Percentiles rank a stretch among this genome's conserved stretches.
phyloP scores from a whole-genome alignment of 2,329 filamentous ascomycete species.

The Beauveria varroae region DNA sequence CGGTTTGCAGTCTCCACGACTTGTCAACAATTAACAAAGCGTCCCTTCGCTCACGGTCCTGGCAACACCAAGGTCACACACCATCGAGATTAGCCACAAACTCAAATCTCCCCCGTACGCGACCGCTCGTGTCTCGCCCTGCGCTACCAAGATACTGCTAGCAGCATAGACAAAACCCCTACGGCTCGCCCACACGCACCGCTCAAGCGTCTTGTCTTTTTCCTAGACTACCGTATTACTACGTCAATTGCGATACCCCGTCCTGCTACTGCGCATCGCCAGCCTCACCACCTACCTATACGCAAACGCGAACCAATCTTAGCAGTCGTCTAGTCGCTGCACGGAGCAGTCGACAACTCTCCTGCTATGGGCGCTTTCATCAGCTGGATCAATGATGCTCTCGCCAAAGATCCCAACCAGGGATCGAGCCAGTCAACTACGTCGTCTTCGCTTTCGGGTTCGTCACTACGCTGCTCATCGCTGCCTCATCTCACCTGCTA shows the following conservation, averaged over 20 bases:
- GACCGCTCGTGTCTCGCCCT: constrained; percentile 4
- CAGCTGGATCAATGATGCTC: constrained; percentile 29
- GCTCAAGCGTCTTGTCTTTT: background rate
- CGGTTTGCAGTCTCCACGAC: constrained; percentile 1
- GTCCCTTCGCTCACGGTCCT: background rate
- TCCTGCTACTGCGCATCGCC: background rate
- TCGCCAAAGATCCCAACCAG: constrained; percentile 17
- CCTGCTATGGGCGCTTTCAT: constrained; percentile 31
- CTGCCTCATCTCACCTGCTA: background rate
- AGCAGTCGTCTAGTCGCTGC: constrained; percentile 7
- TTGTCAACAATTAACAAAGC: background rate
- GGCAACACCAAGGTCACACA: background rate
- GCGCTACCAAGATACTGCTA: background rate
- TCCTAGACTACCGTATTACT: background rate
- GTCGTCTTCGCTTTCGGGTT: constrained; percentile 30
- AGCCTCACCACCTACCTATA: background rate
- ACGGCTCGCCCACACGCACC: constrained; percentile 2
- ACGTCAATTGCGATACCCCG: background rate
- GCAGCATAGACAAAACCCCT: constrained; percentile 4
- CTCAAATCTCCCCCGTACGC: constrained; percentile 7
- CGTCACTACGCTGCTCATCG: constrained; percentile 12
- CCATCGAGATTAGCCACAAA: constrained; percentile 7
- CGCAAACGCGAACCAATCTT: constrained; percentile 9
- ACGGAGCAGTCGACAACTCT: constrained; percentile 13
- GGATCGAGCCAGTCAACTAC: constrained; percentile 19